These are phyloP conservation scores for Cordyceps cateniannulata DNA, from an alignment of 2,329 filamentous ascomycete genomes.

Conservation along the genomic window DNA sequence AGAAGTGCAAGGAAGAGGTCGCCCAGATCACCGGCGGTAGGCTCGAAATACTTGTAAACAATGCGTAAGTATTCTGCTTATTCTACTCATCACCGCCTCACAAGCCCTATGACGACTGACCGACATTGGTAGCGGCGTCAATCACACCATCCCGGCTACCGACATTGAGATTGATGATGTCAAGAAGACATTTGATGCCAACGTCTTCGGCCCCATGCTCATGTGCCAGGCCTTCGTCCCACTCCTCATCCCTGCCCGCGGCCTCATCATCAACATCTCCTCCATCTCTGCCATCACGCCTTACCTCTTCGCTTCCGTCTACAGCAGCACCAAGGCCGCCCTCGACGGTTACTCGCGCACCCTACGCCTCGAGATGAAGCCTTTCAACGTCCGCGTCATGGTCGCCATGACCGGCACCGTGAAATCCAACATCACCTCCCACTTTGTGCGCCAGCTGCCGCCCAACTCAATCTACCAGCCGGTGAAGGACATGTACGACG, in stretches of 20 bases:
- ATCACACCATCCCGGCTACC: conserved; percentile 44
- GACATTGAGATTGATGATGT: conserved; percentile 48
- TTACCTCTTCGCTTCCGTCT: conserved; percentile 47
- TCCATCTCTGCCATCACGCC: conserved; percentile 44
- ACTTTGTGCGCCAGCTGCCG: conserved; percentile 35
- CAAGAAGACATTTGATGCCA: conserved; percentile 48
- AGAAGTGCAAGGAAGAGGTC: conserved; percentile 40
- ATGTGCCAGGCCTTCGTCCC: conserved; percentile 45
- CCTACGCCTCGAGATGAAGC: conserved; percentile 46
- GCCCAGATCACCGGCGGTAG: conserved; percentile 41
- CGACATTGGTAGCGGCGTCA: conserved; percentile 23
- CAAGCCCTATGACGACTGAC: not conserved
- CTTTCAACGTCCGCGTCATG: conserved; percentile 51
- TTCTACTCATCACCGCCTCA: not conserved
- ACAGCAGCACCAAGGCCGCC: conserved; percentile 49
- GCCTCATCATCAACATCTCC: conserved; percentile 50
- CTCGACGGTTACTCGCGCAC: conserved; percentile 46
- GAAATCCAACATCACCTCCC: conserved; percentile 42
- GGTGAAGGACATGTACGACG: conserved; percentile 39
- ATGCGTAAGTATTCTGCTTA: conserved; percentile 34
- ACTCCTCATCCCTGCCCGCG: conserved; percentile 42
- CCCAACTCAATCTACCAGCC: conserved; percentile 40
- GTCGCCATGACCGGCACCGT: conserved; percentile 50
- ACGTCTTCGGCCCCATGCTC: conserved; percentile 52
- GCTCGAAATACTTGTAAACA: conserved; percentile 54